These are phyloP conservation scores for Botrytis squamosa DNA, from an alignment of 2,329 filamentous ascomycete species.

Conservation along the genomic window DNA sequence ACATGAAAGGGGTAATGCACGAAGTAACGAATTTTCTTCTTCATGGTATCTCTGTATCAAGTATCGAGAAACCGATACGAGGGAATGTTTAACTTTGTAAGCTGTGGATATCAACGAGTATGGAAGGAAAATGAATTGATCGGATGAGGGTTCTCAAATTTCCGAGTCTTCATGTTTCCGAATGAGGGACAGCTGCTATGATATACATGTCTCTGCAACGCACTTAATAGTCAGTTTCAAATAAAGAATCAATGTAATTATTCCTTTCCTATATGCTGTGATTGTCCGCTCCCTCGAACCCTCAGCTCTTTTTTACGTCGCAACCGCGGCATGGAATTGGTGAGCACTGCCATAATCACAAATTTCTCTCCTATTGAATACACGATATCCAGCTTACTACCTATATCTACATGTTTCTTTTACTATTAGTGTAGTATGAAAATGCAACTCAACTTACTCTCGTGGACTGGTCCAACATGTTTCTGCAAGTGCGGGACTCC, in stretches of 20 bases:
- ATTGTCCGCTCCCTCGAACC: not conserved
- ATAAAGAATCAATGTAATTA: not conserved
- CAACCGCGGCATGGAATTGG: not conserved
- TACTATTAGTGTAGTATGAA: too few species aligned
- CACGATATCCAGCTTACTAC: too few species aligned
- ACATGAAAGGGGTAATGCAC: not conserved
- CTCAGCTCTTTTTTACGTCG: not conserved
- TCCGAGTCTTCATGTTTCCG: not conserved
- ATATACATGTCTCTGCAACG: not conserved
- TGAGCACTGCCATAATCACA: not conserved
- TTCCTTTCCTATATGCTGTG: not conserved
- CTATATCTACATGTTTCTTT: too few species aligned
- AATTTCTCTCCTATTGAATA: too few species aligned
- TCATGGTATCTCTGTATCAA: not conserved
- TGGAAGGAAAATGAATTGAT: not conserved
- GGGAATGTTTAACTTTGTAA: not conserved
- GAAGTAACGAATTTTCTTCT: not conserved
- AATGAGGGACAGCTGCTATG: not conserved
- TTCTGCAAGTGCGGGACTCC: too few species aligned
- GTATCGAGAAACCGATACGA: not conserved
- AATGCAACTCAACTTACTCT: too few species aligned
- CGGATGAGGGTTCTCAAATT: not conserved
- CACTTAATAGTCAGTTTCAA: not conserved
- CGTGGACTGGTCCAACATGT: too few species aligned
- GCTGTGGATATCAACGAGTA: not conserved